Percentiles rank a stretch among this genome's conserved stretches.
Conservation (phyloP, 106 monocot species). For the Dendrobium chrysotoxum region DNA sequence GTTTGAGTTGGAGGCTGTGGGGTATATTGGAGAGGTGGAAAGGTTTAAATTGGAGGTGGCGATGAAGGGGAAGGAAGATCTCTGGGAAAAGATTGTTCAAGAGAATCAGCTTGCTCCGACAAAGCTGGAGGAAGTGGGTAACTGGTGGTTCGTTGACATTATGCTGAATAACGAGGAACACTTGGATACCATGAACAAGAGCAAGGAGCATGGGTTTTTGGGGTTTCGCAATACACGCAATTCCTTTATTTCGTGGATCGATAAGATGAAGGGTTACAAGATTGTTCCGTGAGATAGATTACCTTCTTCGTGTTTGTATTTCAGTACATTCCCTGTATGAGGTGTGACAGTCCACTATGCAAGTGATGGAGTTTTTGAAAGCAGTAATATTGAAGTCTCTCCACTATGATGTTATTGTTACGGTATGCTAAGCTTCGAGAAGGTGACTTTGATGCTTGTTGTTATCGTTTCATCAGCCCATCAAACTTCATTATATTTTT, state of each 20-base stretch:
- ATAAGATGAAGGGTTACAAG: conserved; percentile 68
- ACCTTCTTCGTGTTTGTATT: background rate
- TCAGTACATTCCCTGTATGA: background rate
- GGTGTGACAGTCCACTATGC: background rate
- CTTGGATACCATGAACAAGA: conserved; percentile 78
- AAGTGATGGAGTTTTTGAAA: background rate
- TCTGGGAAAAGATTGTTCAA: conserved; percentile 57
- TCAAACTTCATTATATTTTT: background rate
- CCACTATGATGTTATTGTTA: background rate
- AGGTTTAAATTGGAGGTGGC: conserved; percentile 43
- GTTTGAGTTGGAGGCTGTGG: conserved; percentile 51
- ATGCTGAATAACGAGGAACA: conserved; percentile 15
- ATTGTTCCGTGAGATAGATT: conserved; percentile 47
- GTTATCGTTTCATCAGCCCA: background rate
- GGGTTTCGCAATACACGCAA: conserved; percentile 53
- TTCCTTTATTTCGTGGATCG: conserved; percentile 57
- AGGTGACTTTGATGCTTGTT: background rate
- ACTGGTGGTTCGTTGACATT: conserved; percentile 43
- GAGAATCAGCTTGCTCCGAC: conserved; percentile 44
- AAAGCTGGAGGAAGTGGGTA: conserved; percentile 37
- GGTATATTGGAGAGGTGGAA: conserved; percentile 35
- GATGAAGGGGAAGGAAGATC: conserved; percentile 63
- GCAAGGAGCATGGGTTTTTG: conserved; percentile 79
- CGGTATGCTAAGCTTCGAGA: background rate
- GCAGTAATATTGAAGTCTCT: background rate